These are phyloP conservation scores for Ascochyta pisi DNA, from an alignment of 2,329 filamentous ascomycete genomes.

Conservation along the genomic window DNA sequence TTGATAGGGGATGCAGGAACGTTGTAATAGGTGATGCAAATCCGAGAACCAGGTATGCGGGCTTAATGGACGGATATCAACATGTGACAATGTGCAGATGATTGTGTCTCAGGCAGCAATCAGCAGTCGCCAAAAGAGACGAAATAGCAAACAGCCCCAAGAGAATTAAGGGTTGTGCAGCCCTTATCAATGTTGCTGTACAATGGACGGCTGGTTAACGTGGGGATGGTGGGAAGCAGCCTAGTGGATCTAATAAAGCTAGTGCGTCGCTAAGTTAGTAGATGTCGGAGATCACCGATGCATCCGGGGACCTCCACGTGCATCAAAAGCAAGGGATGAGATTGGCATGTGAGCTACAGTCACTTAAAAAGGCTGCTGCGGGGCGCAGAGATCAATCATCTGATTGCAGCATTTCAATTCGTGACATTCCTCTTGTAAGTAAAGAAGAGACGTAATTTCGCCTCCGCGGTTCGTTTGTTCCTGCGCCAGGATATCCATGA, in stretches of 20 bases:
- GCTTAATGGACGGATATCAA: background rate
- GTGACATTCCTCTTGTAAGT: background rate
- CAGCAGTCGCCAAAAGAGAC: background rate
- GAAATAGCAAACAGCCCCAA: conserved; percentile 11
- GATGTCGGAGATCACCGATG: conserved; percentile 12
- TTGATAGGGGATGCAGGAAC: background rate
- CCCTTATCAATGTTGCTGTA: conserved; percentile 14
- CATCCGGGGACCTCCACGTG: conserved; percentile 16
- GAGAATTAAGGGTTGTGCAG: conserved; percentile 2
- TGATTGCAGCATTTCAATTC: background rate
- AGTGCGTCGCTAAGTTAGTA: conserved; percentile 17
- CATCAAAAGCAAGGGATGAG: conserved; percentile 5
- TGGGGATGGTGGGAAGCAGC: conserved; percentile 13
- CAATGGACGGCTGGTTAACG: background rate
- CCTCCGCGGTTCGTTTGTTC: conserved; percentile 10
- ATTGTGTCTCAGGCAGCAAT: conserved; percentile 1
- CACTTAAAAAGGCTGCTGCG: background rate
- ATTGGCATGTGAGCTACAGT: background rate
- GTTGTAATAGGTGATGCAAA: conserved; percentile 1
- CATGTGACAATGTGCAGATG: conserved; percentile 4
- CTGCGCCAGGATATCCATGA: conserved; percentile 31
- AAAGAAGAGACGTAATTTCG: background rate
- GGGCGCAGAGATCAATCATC: background rate
- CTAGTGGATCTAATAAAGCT: conserved; percentile 14
- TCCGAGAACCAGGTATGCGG: conserved; percentile 6